Evolutionary conservation across 805 yeast genomes (phyloP).

Genomic region (Candida fluviatilis): DNA sequence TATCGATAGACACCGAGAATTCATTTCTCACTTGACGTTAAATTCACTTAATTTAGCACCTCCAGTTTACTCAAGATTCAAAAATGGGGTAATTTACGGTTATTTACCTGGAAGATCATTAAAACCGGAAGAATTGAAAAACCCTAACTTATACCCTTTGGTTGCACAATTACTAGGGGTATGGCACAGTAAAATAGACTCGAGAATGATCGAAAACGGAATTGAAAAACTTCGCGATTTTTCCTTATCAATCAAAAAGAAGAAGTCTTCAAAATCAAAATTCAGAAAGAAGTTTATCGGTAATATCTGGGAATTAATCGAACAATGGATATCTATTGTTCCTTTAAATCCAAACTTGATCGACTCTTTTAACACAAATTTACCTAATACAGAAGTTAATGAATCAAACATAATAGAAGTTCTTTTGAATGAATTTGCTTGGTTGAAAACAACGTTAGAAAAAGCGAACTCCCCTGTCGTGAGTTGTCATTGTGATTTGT

Average conservation of each 20-base stretch:
- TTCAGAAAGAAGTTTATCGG: constrained; percentile 29
- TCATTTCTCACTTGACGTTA: constrained; percentile 62
- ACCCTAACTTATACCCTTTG: constrained; percentile 45
- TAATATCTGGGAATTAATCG: constrained; percentile 57
- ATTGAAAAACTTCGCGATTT: constrained; percentile 31
- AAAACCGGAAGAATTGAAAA: constrained; percentile 49
- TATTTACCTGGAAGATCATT: constrained; percentile 62
- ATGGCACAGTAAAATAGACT: constrained; percentile 56
- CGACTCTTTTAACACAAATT: constrained; percentile 32
- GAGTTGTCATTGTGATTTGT: constrained; percentile 65
- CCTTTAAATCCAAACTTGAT: constrained; percentile 46
- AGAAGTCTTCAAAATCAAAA: constrained; percentile 5
- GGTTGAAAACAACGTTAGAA: constrained; percentile 37
- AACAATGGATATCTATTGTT: constrained; percentile 58
- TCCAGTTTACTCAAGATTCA: constrained; percentile 60
- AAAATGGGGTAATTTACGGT: constrained; percentile 71
- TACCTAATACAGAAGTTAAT: constrained; percentile 13
- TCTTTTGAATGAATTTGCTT: constrained; percentile 47
- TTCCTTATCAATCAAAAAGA: constrained; percentile 6
- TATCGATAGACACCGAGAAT: constrained; percentile 71
- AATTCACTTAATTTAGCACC: constrained; percentile 64
- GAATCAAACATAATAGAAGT: constrained; percentile 31
- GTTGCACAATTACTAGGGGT: constrained; percentile 66
- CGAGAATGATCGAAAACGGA: constrained; percentile 45
- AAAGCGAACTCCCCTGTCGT: constrained; percentile 51